Evolutionary conservation across 176 grass and related monocot species (phyloP).

Genomic region (Pharus latifolius): DNA sequence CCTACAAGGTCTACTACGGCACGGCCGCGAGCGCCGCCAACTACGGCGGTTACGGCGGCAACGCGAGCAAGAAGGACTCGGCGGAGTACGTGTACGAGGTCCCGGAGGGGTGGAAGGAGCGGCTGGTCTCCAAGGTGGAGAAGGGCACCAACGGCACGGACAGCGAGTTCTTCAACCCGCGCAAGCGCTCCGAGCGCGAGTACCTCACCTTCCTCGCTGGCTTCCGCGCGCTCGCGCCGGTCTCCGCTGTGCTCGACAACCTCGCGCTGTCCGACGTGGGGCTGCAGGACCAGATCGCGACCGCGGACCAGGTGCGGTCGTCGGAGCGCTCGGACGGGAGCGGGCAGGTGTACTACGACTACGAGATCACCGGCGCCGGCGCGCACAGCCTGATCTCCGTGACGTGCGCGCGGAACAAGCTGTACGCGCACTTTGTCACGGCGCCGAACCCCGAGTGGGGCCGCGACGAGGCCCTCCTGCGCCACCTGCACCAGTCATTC

Average conservation of each 20-base stretch:
- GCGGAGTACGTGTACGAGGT: conserved; percentile 95
- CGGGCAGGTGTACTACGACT: conserved; percentile 86
- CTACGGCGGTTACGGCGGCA: conserved; percentile 92
- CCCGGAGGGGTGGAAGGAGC: conserved; percentile 81
- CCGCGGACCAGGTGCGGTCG: conserved; percentile 50
- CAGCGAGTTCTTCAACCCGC: conserved; percentile 95
- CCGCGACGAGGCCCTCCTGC: conserved; percentile 61
- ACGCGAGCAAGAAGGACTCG: conserved; percentile 82
- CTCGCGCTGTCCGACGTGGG: conserved; percentile 82
- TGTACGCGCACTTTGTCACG: conserved; percentile 82
- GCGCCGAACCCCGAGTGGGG: conserved; percentile 77
- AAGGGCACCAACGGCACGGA: conserved; percentile 99
- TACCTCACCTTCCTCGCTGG: conserved; percentile 81
- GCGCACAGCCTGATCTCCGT: conserved; percentile 83
- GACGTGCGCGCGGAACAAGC: conserved; percentile 81
- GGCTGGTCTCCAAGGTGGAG: conserved; percentile 90
- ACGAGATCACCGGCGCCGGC: conserved; percentile 71
- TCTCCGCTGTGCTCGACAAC: conserved; percentile 72
- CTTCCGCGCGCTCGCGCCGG: conserved; percentile 72
- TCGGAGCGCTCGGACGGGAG: conserved; percentile 30
- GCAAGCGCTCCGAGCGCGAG: conserved; percentile 72
- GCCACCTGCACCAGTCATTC: conserved; percentile 82
- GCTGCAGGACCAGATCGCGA: conserved; percentile 81
- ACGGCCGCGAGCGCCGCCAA: conserved; percentile 80
- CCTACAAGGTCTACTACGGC: conserved; percentile 62